Conservation (phyloP, 2,329 filamentous ascomycete genomes). For the Aureobasidium sp. region DNA sequence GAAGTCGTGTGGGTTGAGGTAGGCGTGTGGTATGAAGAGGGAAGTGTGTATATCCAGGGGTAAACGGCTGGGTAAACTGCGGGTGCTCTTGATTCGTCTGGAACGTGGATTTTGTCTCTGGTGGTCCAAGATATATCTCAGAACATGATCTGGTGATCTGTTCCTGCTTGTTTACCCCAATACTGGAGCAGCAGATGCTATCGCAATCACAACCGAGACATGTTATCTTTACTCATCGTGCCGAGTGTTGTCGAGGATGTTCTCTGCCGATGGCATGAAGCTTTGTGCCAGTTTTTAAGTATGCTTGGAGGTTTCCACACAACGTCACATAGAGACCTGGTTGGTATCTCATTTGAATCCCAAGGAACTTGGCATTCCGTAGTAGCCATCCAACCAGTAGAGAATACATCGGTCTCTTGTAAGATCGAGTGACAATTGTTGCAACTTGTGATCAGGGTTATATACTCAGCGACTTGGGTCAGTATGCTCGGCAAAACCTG, state of each 20-base stretch:
- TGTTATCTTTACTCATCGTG: neutral
- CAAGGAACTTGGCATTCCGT: neutral
- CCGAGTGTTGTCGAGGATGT: neutral
- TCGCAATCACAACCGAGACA: neutral
- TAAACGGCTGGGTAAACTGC: slow-evolving; percentile 8
- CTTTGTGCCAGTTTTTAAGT: neutral
- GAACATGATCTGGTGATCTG: neutral
- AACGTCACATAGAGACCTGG: neutral
- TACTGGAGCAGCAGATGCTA: neutral
- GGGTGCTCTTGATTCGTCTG: neutral
- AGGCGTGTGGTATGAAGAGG: neutral
- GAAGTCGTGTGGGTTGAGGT: neutral
- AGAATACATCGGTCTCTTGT: too few relatives aligned
- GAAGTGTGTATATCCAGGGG: slow-evolving; percentile 9
- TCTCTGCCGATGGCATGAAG: neutral
- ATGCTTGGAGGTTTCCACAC: neutral
- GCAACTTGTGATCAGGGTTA: neutral
- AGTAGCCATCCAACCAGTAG: neutral
- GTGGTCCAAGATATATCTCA: neutral
- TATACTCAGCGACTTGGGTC: neutral
- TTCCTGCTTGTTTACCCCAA: neutral
- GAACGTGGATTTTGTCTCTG: neutral
- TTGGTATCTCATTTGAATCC: neutral
- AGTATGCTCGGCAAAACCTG: neutral
- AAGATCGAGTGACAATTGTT: too few relatives aligned